Percentiles rank a stretch among this genome's conserved stretches.
These are phyloP conservation scores for Diutina ranongensis DNA, from an alignment of 1,139 yeast genomes.

Conservation along the genomic window DNA sequence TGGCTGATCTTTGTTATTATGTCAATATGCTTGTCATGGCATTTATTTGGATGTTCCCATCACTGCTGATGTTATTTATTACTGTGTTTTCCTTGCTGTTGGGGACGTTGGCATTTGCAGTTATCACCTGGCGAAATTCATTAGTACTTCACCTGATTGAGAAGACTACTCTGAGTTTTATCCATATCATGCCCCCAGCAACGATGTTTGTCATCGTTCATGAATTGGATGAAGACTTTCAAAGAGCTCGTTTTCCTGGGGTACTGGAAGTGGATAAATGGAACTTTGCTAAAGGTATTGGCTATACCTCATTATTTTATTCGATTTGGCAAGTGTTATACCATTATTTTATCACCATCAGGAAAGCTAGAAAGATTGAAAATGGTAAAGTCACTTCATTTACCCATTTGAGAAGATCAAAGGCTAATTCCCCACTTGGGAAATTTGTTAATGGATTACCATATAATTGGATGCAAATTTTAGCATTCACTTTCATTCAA, in stretches of 20 bases:
- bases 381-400: conserved; percentile 85
- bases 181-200: conserved; percentile 85
- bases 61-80: conserved; percentile 58
- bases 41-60: conserved; percentile 77
- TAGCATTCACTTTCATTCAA: conserved; percentile 80
- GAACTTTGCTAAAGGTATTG: conserved; percentile 60
- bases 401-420: conserved; percentile 66
- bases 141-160: conserved; percentile 85
- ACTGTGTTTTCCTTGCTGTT: conserved; percentile 78
- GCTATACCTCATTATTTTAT: conserved; percentile 76
- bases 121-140: conserved; percentile 92
- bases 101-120: conserved; percentile 90
- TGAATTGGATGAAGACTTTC: conserved; percentile 48
- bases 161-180: conserved; percentile 85
- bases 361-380: conserved; percentile 67
- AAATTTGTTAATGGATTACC: conserved; percentile 73
- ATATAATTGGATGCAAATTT: conserved; percentile 67
- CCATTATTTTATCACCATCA: conserved; percentile 84
- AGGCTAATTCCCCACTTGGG: conserved; percentile 58
- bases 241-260: conserved; percentile 62
- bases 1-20: conserved; percentile 91
- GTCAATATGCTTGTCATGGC: conserved; percentile 62
- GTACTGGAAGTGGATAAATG: conserved; percentile 56
- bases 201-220: conserved; percentile 84
- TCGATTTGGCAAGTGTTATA: conserved; percentile 86